Evolutionary conservation across 176 grass and related monocot species (phyloP), one percentile per base, ranked within the genome.

Genomic region (Triticum monococcum): DNA sequence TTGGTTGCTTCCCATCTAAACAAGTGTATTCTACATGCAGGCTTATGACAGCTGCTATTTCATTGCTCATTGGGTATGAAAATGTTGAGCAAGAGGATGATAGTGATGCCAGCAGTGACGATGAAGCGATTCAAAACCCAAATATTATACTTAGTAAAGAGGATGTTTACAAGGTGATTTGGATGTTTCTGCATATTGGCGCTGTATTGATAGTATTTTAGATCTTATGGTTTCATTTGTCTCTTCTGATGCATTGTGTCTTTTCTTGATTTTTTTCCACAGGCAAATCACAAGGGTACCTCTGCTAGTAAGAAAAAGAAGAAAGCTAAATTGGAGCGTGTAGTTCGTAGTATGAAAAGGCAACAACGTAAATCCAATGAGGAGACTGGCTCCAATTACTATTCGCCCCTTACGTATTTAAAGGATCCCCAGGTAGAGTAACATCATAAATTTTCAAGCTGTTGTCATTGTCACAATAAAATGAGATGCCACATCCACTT

Each of bases 241-340:
- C 48, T 40, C 28, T 40, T 84, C 70, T 84, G 20, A 78, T 67
- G 38, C 33, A 81, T 45, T 25, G n/a, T 72, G 26, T 24, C 37
- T 82, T 80, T 85, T 83, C 5, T 86, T 75, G 41, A 25, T 83
- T 68, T 79, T 9, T 68, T 82, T 67, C 82, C 17, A 24, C 57
- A 98, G 96, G 92, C 96, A 91, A 90, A 92, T 78, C 85, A 96
- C 77, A 96, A 96, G 62, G 96, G 96, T 33, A 96, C 96, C 26
- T 24, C 33, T 86, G 88, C 96, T 41, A 98, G 93, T 86, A 98
- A 96, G 90, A 98, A 98, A 92, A 98, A 96, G 85, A 98, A 98
- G 93, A 94, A 96, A 72, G 93, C 96, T 73, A 98, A 98, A 91
- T 90, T 98, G 64, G 87, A 98, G 75, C 90, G 93, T 36, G 92